These are phyloP conservation scores for Verticillium klebahnii DNA, from an alignment of 2,329 filamentous ascomycete species.

Conservation along the genomic window DNA sequence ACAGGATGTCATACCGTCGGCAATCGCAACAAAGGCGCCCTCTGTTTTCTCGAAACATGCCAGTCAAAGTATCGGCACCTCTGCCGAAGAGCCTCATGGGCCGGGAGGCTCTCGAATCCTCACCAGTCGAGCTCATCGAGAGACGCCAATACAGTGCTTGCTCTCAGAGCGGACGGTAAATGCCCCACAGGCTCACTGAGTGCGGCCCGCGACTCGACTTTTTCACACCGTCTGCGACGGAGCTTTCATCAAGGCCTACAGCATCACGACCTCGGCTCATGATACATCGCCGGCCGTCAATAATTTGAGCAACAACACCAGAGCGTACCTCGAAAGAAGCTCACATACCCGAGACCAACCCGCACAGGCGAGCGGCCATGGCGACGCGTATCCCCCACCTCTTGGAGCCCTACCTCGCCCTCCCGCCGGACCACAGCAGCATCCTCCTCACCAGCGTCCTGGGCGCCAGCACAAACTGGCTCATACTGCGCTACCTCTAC, in stretches of 20 bases:
- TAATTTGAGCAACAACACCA: too few species aligned
- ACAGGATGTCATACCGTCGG: too few species aligned
- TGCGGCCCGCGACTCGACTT: not conserved
- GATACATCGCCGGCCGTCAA: too few species aligned
- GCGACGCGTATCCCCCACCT: slow-evolving; percentile 55
- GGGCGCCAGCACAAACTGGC: slow-evolving; percentile 62
- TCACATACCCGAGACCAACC: not conserved
- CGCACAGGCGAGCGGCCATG: slow-evolving; percentile 22
- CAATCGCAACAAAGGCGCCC: too few species aligned
- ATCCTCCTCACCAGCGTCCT: slow-evolving; percentile 65
- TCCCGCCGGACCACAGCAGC: slow-evolving; percentile 55
- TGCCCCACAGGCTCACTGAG: not conserved
- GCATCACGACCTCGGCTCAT: too few species aligned
- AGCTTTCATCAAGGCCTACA: too few species aligned
- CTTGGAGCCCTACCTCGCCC: slow-evolving; percentile 58
- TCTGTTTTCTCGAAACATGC: not conserved
- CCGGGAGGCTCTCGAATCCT: not conserved
- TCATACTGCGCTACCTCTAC: slow-evolving; percentile 52
- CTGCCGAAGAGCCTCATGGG: not conserved
- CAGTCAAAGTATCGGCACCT: too few species aligned
- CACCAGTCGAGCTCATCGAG: too few species aligned
- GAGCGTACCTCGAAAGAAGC: not conserved
- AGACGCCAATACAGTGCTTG: too few species aligned
- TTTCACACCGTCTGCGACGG: not conserved
- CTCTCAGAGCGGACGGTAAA: not conserved